A percentile compares a stretch with the other conserved stretches of the same genome.
phyloP scores from a whole-genome alignment of 768 basidiomycete species.

The Termitomyces eurrhizus region DNA sequence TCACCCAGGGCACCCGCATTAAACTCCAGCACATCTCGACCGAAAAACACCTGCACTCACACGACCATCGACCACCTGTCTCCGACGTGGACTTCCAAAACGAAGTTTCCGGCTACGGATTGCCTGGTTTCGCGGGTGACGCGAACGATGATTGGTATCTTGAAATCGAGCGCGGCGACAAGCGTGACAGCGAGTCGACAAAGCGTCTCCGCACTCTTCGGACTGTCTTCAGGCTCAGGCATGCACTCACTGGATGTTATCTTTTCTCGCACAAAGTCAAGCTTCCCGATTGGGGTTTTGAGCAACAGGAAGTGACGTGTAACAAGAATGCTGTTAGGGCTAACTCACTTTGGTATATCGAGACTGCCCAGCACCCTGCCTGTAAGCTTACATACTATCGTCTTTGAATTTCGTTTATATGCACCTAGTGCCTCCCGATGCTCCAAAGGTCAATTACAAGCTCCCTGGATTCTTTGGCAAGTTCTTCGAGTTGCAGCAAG shows the following conservation, averaged over 20 bases:
- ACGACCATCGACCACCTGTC: constrained; percentile 91
- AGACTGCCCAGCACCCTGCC: constrained; percentile 77
- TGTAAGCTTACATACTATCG: constrained; percentile 35
- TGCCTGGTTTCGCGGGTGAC: constrained; percentile 81
- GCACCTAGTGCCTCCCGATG: constrained; percentile 59
- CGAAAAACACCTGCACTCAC: constrained; percentile 87
- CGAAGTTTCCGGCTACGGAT: constrained; percentile 93
- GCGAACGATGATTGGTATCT: constrained; percentile 92
- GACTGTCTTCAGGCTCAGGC: constrained; percentile 79
- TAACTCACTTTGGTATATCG: constrained; percentile 93
- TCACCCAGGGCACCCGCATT: constrained; percentile 66
- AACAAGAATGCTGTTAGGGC: constrained; percentile 92
- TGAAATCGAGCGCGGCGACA: constrained; percentile 74
- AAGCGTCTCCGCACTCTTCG: constrained; percentile 76
- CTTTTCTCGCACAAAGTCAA: constrained; percentile 98
- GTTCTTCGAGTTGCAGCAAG: constrained; percentile 87
- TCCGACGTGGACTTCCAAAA: constrained; percentile 99
- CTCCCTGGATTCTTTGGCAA: constrained; percentile 88
- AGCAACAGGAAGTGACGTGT: constrained; percentile 99
- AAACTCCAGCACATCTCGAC: constrained; percentile 80
- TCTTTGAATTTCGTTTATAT: background rate
- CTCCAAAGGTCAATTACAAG: constrained; percentile 85
- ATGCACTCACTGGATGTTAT: constrained; percentile 89
- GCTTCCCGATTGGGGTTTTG: constrained; percentile 95
- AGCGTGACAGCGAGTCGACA: constrained; percentile 58